Base-by-base conservation (phyloP, 2,329 filamentous ascomycete species). In the Diplodia mutila region DNA sequence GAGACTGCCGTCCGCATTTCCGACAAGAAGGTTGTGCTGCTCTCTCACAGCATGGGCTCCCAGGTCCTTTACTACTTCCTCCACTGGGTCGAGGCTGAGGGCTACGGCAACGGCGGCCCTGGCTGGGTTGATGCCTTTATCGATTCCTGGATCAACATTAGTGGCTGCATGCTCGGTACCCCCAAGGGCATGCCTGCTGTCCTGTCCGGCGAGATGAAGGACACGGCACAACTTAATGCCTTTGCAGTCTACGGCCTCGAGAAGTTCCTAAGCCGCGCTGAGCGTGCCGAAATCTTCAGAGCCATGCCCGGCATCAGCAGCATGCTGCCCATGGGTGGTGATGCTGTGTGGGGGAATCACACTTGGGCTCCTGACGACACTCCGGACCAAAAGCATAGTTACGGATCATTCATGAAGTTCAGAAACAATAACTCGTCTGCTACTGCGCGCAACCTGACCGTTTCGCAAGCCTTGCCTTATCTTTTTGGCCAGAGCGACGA, bases 101-200 rank as follows among this genome's bases (percentile, higher is more conserved):
- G 92, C 5, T 82, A 89, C 70, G 95, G 95, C 4, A 88, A 88
- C 23, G 94, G 93, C 1, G 94, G 95, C 1, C 85, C 90, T 46
- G 86, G 88, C 65, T 99, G 95, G 95, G 94, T 99, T 0, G 94
- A 99, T 68, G 86, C 86, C 21, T 87, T 97, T 75, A 85, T 99
- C 63, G 95, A 96, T 71, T 91, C 92, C 2, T 99, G 96, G 94
- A 96, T 99, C 82, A 99, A 99, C 77, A 93, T 99, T 74, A 95
- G 91, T 72, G 95, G 95, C 6, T 99, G 94, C 79, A 97, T 99
- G 94, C 89, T 99, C 6, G 95, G 95, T 16, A 93, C 95, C 1
- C 85, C 93, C 68, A 99, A 99, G 81, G 94, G 91, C 68, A 82
- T 98, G 42, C 92, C 95, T 0, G 94, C 95, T 0, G 87, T 98